Conservation (phyloP, 2,329 filamentous ascomycete genomes). For the Keithomyces neogunnii region DNA sequence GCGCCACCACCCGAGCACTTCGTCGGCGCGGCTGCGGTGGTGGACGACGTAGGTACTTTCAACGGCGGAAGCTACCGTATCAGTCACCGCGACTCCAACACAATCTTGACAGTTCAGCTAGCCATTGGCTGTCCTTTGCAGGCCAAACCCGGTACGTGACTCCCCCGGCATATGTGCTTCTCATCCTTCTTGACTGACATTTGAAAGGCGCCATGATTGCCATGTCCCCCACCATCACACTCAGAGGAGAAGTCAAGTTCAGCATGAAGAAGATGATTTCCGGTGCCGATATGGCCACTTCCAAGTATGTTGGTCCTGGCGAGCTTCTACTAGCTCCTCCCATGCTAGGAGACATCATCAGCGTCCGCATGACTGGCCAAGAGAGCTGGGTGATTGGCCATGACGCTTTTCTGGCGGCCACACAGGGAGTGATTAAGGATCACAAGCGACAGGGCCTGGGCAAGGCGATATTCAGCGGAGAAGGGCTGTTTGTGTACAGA, state of each 20-base stretch:
- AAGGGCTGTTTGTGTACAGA: slow-evolving; percentile 86
- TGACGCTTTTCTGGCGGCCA: slow-evolving; percentile 79
- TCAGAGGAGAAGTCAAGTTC: slow-evolving; percentile 79
- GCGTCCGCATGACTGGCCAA: slow-evolving; percentile 61
- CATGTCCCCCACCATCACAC: slow-evolving; percentile 82
- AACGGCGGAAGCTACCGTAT: slow-evolving; percentile 93
- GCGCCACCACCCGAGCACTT: slow-evolving; percentile 48
- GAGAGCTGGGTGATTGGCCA: slow-evolving; percentile 79
- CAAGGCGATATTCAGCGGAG: slow-evolving; percentile 90
- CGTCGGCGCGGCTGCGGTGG: slow-evolving; percentile 48
- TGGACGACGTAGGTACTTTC: slow-evolving; percentile 91
- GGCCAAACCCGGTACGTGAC: slow-evolving; percentile 60
- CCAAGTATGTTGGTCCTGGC: slow-evolving; percentile 79
- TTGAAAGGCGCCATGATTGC: slow-evolving; percentile 73
- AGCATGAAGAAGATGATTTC: slow-evolving; percentile 84
- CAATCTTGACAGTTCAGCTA: slow-evolving; percentile 79
- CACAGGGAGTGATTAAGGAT: slow-evolving; percentile 80
- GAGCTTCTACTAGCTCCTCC: slow-evolving; percentile 79
- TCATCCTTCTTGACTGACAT: neutral
- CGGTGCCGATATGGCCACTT: slow-evolving; percentile 70
- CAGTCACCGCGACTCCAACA: slow-evolving; percentile 86
- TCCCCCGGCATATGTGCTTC: neutral
- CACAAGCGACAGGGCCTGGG: slow-evolving; percentile 78
- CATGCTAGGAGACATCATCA: slow-evolving; percentile 76
- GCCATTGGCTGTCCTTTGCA: slow-evolving; percentile 79